Base-by-base conservation (phyloP, 257 asterid genomes). In the Solanum paucissectum region DNA sequence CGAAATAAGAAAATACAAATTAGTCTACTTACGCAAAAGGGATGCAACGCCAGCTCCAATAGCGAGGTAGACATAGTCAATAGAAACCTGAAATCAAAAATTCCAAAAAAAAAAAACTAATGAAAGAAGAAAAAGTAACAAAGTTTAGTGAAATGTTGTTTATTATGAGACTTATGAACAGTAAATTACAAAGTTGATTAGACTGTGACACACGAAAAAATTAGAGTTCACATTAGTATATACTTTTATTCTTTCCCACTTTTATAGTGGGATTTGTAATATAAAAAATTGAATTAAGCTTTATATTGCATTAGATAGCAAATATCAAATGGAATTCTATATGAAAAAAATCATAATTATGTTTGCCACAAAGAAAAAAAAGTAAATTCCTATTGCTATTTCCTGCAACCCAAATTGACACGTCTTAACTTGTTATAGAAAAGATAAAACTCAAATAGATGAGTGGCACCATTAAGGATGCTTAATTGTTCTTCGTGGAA, bases 41-140 rank as follows among this genome's bases (percentile, higher is more conserved):
- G 98, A 89, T 75, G 94, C 92, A 69, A 88, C 23, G 82, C 96
- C 98, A 52, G 95, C 86, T 3, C 92, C 95, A 64, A 95, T 79
- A 14, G 94, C 98, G 85, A 95, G 91, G 93, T 93, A 94, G 81
- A 94, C 93, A 66, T 90, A 91, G 32, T 91, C 64, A 83, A 95
- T 9, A n/a, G 93, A 89, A 27, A 90, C 87, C 98, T 95, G 94
- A 84, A 93, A 85, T 87, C 81, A 83, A 62, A 36, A 49, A 49
- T 13, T 7, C 60, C 60, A 49, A 16, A 20, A 83, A 83, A 20
- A 10, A 44, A 44, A 12, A 49, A 2, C 32, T 71, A 32, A 71
- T 71, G 12, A 76, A 76, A 40, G n/a, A 29, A 25, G 84, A 44
- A 79, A 79, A 77, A 9, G 84, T 7, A 77, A 14, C 13, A 44